Percentiles rank a stretch among this genome's conserved stretches.
These are phyloP conservation scores for Paramarasmius palmivorus DNA, from an alignment of 1,284 basidiomycete genomes.

Conservation along the genomic window DNA sequence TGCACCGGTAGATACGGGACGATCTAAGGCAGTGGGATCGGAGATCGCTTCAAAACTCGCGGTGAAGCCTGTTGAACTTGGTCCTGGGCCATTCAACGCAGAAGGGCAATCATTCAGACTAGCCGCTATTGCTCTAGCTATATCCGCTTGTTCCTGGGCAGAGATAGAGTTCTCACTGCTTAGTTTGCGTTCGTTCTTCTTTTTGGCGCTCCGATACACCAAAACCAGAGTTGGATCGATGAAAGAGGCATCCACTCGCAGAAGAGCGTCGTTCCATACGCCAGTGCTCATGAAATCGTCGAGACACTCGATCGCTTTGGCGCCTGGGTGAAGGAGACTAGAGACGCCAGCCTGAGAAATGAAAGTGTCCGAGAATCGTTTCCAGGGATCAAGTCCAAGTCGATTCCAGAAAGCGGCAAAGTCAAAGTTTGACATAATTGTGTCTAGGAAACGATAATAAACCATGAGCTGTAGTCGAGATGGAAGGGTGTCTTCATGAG, in stretches of 20 bases:
- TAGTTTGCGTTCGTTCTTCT: not conserved
- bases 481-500: constrained; percentile 59
- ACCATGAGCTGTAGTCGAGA: constrained; percentile 84
- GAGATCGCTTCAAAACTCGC: constrained; percentile 1
- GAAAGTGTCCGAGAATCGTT: constrained; percentile 58
- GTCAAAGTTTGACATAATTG: constrained; percentile 51
- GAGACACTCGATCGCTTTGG: constrained; percentile 35
- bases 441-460: constrained; percentile 73
- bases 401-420: constrained; percentile 58
- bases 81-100: not conserved
- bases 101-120: too few relatives aligned
- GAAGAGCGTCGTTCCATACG: constrained; percentile 30
- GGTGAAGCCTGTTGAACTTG: constrained; percentile 1
- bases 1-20: too few relatives aligned
- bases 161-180: constrained; percentile 10
- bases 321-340: too few relatives aligned
- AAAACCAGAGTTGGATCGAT: constrained; percentile 46
- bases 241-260: constrained; percentile 32
- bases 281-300: constrained; percentile 30
- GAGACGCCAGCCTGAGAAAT: constrained; percentile 48
- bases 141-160: constrained; percentile 18
- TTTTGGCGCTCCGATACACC: constrained; percentile 42
- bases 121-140: constrained; percentile 14
- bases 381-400: constrained; percentile 45
- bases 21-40: not conserved